Evolutionary conservation across 2,329 filamentous ascomycete genomes (phyloP).

Genomic region (Arthroderma uncinatum): DNA sequence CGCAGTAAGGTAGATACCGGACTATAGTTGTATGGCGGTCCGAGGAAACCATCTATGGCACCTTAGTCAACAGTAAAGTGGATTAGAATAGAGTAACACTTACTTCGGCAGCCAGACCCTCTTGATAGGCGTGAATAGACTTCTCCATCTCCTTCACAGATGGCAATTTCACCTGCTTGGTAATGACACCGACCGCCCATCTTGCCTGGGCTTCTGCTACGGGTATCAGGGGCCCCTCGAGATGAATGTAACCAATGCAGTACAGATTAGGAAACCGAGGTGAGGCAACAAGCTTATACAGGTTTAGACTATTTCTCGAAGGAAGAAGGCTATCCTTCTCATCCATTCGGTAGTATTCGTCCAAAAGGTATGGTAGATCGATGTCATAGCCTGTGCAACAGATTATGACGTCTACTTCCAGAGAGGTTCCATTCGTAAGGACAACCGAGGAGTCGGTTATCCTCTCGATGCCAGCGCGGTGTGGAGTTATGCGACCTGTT

Average conservation of each 20-base stretch:
- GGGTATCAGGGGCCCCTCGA: conserved; percentile 22
- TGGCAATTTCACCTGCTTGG: conserved; percentile 20
- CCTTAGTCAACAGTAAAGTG: neutral
- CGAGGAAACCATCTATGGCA: conserved; percentile 21
- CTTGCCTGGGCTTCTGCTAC: conserved; percentile 28
- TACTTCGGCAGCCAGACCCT: conserved; percentile 18
- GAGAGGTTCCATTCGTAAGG: conserved; percentile 20
- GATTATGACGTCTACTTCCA: conserved; percentile 27
- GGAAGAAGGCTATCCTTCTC: conserved; percentile 11
- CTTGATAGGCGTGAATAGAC: conserved; percentile 21
- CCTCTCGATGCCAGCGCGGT: conserved; percentile 23
- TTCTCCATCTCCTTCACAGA: conserved; percentile 20
- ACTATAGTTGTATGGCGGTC: conserved; percentile 23
- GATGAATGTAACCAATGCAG: conserved; percentile 26
- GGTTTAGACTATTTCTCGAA: conserved; percentile 19
- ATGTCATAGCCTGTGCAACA: conserved; percentile 26
- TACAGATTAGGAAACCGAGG: conserved; percentile 26
- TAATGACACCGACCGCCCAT: conserved; percentile 24
- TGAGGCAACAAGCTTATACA: conserved; percentile 26
- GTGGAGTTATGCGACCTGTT: conserved; percentile 24
- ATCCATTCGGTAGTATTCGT: conserved; percentile 15
- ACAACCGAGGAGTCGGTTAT: conserved; percentile 23
- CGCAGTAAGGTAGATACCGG: conserved; percentile 24
- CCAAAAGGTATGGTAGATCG: conserved; percentile 15
- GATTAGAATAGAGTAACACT: neutral